Conservation (phyloP, 2,329 filamentous ascomycete species). For the Fusarium mexicanum region DNA sequence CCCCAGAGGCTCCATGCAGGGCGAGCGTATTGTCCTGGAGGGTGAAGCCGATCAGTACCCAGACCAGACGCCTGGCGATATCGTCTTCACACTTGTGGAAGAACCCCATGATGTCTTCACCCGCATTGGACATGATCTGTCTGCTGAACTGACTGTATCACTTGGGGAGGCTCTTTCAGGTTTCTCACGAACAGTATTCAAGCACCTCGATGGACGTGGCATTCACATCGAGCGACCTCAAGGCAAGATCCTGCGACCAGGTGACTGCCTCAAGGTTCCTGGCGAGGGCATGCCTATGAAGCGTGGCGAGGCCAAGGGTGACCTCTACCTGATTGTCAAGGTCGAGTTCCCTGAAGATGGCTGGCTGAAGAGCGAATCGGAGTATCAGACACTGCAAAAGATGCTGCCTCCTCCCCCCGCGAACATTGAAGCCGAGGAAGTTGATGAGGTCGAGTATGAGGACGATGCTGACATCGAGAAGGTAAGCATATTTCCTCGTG, state of each 20-base stretch:
- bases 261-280: conserved; percentile 83
- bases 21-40: conserved; percentile 88
- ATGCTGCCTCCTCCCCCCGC: conserved; percentile 74
- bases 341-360: conserved; percentile 89
- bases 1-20: conserved; percentile 84
- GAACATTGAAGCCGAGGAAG: conserved; percentile 74
- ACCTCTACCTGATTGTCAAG: conserved; percentile 87
- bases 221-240: conserved; percentile 82
- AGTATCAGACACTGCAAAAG: conserved; percentile 75
- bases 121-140: conserved; percentile 84
- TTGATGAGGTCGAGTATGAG: conserved; percentile 90
- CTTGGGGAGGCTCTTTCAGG: conserved; percentile 86
- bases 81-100: conserved; percentile 88
- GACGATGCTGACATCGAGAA: conserved; percentile 85
- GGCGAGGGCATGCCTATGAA: conserved; percentile 97
- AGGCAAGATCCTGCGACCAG: conserved; percentile 84
- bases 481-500: conserved; percentile 53
- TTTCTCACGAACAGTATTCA: conserved; percentile 89
- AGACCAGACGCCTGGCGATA: conserved; percentile 89
- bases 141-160: conserved; percentile 81
- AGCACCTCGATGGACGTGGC: conserved; percentile 92
- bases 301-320: conserved; percentile 82
- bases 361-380: conserved; percentile 79
- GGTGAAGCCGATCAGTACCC: conserved; percentile 95
- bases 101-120: conserved; percentile 83